phyloP scores from a whole-genome alignment of 495 filamentous ascomycete genomes.

The Staphylotrichum longicolle region DNA sequence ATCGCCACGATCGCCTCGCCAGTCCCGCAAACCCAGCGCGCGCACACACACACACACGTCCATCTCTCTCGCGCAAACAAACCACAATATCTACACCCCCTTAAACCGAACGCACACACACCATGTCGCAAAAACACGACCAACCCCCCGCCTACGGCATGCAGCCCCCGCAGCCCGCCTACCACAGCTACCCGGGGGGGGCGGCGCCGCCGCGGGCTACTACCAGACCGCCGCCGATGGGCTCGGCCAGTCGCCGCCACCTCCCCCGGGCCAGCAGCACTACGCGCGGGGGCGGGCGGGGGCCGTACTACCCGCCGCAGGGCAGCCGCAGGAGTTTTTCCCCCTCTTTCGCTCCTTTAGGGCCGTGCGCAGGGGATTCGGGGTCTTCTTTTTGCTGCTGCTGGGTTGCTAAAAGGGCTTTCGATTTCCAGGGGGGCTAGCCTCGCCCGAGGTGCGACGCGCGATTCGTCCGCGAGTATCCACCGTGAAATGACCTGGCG shows the following conservation, averaged over 20 bases:
- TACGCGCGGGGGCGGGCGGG: constrained; percentile 17
- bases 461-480: no score
- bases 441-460: no score
- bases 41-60: no score
- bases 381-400: not conserved
- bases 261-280: not conserved
- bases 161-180: constrained; percentile 19
- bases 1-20: no score
- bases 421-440: no score
- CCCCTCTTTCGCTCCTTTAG: no score
- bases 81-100: no score
- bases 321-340: constrained; percentile 23
- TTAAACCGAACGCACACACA: not conserved
- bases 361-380: no score
- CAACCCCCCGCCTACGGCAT: constrained; percentile 43
- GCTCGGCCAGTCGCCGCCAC: constrained; percentile 37
- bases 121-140: constrained; percentile 44
- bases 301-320: constrained; percentile 25
- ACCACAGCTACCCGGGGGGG: constrained; percentile 16
- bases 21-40: no score
- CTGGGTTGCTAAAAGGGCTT: not conserved
- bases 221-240: constrained; percentile 45
- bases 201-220: constrained; percentile 31
- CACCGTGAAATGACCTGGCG: no score
- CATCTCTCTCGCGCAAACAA: no score